Base-by-base conservation (phyloP, 352 stramenopile species). In the Phytophthora lateralis region DNA sequence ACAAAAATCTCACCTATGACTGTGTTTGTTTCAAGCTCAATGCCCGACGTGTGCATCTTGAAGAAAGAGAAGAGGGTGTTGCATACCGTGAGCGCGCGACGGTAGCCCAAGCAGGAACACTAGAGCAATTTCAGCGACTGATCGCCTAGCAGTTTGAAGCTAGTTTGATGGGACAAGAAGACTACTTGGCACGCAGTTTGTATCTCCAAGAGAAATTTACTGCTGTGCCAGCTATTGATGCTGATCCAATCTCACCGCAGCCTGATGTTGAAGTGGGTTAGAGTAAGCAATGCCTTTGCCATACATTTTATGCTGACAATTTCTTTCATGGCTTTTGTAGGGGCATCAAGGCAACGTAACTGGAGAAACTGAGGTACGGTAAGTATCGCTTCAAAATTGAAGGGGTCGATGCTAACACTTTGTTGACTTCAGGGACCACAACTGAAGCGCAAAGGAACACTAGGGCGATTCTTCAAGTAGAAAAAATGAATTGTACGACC, bases 371-470 rank as follows among this genome's bases (percentile, higher is more conserved):
- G 18, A 50, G 37, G 45, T 63, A 37, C 14, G 11, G 11, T 9
- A 8, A 41, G 1, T 12, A 21, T 15, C 2, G 8, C 17, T 26
- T 42, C 9, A 10, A 54, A 32, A n/a, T 17, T 7, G 14, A 39
- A 30, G 11, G 6, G 14, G 14, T 3, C 4, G 3, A 48, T 26
- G 2, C 52, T 45, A 29, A 63, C 46, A n/a, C 18, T 0, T n/a
- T 37, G 11, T 0, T 18, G 24, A 32, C 35, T 38, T 21, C 41
- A 66, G 48, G 41, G 17, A 24, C 39, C 42, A 49, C 24, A 63
- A 57, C 15, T 73, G 58, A 65, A 75, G 76, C 60, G 71, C 26
- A 65, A 69, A 41, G 52, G 39, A 44, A 65, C 45, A 44, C 35
- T 69, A 21, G 27, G 60, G 6, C 53, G 60, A 32, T 50, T 64